Conservation (phyloP, 2,329 filamentous ascomycete genomes). For the Fusarium miscanthi region DNA sequence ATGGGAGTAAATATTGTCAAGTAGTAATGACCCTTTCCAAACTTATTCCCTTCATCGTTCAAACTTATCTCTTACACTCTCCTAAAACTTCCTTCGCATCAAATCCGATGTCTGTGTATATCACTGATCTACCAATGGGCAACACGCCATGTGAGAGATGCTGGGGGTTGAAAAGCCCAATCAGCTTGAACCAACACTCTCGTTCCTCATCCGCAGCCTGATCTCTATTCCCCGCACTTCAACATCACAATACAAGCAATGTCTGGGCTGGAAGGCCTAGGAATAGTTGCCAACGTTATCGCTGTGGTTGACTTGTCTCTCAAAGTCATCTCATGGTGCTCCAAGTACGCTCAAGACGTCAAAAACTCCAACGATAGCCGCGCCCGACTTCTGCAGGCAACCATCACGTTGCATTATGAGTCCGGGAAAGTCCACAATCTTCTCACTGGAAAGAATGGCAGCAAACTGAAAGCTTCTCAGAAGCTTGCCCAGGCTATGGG, state of each 20-base stretch:
- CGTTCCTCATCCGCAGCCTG: background rate
- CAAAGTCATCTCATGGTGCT: slow-evolving; percentile 35
- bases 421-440: fast-evolving
- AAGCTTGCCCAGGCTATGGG: background rate
- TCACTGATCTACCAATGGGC: background rate
- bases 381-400: slow-evolving; percentile 46
- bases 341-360: slow-evolving; percentile 50
- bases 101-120: no score
- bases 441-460: background rate
- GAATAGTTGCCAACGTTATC: background rate
- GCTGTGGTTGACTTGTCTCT: background rate
- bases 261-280: slow-evolving; percentile 3
- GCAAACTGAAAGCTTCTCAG: background rate
- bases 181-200: background rate
- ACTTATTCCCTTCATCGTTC: background rate
- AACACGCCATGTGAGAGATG: background rate
- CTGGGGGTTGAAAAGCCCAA: background rate
- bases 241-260: background rate
- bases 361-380: slow-evolving; percentile 48
- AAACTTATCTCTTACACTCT: background rate
- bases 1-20: background rate
- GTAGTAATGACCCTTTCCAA: no score
- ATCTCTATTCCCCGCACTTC: background rate
- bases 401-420: background rate
- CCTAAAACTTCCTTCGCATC: background rate